Evolutionary conservation across 2,329 filamentous ascomycete genomes (phyloP).

Genomic region (Diaporthe sp.): DNA sequence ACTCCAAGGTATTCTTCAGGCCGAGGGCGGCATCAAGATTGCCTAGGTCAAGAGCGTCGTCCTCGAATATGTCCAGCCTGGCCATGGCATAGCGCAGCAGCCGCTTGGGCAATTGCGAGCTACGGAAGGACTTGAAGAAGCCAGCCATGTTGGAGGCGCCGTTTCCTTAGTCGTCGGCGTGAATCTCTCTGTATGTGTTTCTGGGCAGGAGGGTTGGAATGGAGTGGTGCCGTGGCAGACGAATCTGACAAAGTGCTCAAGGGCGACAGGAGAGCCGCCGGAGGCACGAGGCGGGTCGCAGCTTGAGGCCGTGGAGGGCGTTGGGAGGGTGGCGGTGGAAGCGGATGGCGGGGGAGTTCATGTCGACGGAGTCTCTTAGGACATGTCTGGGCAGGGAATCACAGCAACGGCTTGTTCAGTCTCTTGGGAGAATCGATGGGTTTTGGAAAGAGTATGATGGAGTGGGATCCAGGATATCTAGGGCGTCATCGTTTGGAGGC

Average conservation of each 20-base stretch:
- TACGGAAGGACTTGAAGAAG: conserved; percentile 75
- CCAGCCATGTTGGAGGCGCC: conserved; percentile 71
- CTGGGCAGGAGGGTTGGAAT: not conserved
- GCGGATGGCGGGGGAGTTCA: conserved; percentile 38
- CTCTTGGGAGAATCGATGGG: not conserved
- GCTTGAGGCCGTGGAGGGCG: conserved; percentile 33
- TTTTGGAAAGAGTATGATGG: not conserved
- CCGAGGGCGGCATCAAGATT: conserved; percentile 88
- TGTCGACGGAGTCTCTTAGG: conserved; percentile 37
- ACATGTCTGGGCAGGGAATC: conserved; percentile 16
- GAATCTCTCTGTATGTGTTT: not conserved
- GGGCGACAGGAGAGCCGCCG: not conserved
- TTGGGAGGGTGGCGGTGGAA: conserved; percentile 31
- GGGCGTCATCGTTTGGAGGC: not conserved
- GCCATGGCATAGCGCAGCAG: conserved; percentile 89
- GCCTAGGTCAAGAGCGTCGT: conserved; percentile 86
- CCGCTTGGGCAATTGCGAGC: conserved; percentile 87
- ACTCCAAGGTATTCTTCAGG: conserved; percentile 84
- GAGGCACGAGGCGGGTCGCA: conserved; percentile 18
- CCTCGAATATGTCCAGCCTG: conserved; percentile 87
- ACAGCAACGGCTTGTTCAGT: conserved; percentile 7
- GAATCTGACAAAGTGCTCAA: conserved; percentile 5
- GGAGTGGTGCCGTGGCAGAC: not conserved
- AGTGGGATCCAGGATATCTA: conserved; percentile 9
- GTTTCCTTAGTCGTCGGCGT: conserved; percentile 5